These are phyloP conservation scores for Mycena olivaceomarginata DNA, from an alignment of 768 basidiomycete species.

Conservation along the genomic window DNA sequence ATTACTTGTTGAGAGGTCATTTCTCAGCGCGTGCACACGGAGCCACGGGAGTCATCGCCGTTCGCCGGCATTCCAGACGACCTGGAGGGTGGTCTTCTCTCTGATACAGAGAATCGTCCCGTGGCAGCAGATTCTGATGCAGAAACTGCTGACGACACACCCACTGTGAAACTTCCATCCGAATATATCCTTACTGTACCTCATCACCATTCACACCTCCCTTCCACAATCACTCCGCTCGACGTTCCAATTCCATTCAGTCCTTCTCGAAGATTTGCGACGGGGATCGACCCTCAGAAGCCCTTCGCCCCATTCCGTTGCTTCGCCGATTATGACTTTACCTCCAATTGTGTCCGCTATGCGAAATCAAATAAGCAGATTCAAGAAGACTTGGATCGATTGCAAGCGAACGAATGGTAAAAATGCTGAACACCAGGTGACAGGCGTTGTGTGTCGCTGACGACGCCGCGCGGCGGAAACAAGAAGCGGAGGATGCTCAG, in stretches of 20 bases:
- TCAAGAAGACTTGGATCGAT: too few species aligned
- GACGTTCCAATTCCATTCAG: neutral
- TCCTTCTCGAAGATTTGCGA: neutral
- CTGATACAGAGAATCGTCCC: too few species aligned
- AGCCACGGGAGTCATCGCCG: too few species aligned
- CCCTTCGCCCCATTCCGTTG: neutral
- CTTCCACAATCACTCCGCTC: neutral
- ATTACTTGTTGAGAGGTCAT: too few species aligned
- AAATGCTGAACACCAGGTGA: slow-evolving; percentile 31
- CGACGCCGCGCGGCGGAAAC: neutral
- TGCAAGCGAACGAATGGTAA: slow-evolving; percentile 18
- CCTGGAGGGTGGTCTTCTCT: too few species aligned
- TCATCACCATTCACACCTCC: neutral
- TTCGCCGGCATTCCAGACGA: too few species aligned
- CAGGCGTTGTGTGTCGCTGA: neutral
- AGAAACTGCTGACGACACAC: too few species aligned
- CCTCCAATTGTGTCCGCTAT: neutral
- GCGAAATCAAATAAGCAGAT: neutral
- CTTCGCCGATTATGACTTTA: neutral
- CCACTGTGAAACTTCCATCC: too few species aligned
- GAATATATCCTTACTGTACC: neutral
- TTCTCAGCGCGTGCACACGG: too few species aligned
- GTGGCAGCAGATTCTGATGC: too few species aligned
- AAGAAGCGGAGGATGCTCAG: neutral
- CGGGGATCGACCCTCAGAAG: neutral